Base-by-base conservation (phyloP, 257 asterid species). In the Plantago ovata region DNA sequence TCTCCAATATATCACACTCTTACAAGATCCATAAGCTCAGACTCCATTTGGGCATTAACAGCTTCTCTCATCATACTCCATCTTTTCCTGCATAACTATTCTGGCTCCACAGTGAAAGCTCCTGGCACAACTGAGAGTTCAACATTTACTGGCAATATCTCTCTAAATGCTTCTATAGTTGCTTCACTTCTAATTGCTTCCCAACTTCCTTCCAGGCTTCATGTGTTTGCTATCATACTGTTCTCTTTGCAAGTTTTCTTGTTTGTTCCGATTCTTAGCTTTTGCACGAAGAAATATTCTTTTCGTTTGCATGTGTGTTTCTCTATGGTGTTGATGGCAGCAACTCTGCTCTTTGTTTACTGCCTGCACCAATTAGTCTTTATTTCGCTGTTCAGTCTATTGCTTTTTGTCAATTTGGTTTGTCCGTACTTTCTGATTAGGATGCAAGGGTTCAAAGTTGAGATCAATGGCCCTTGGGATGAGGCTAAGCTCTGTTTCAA, bases 391-490 rank as follows among this genome's bases (percentile, higher is more conserved):
- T 46, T 77, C 71, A 65, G 81, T 13, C 55, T 80, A 56, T 69
- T 92, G 73, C 75, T 76, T 47, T 86, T 85, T 45, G 89, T 88
- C 36, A 92, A 88, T 76, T 56, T 88, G 66, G 83, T 84, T 12
- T 86, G 97, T 69, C 98, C 97, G 6, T 84, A 85, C 71, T 92
- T 96, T 95, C 76, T 92, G 67, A 85, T 89, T 64, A 82, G 91
- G 69, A 84, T 92, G 73, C 95, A 85, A 63, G 85, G 80, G 77
- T 88, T 85, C 80, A 92, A 85, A 70, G 88, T 92, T 63, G 95
- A 88, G 93, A 88, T 88, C 40, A 88, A 88, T 79, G 96, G 98
- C 24, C 98, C 96, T 0, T 88, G 95, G 95, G 97, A 88, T 64
- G 95, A 92, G 84, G 95, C 98, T 47, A 92, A 84, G 75, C 95